Percentiles rank a stretch among this genome's conserved stretches.
These are phyloP conservation scores for Kuraishia borneana DNA, from an alignment of 805 yeast species.

Conservation along the genomic window DNA sequence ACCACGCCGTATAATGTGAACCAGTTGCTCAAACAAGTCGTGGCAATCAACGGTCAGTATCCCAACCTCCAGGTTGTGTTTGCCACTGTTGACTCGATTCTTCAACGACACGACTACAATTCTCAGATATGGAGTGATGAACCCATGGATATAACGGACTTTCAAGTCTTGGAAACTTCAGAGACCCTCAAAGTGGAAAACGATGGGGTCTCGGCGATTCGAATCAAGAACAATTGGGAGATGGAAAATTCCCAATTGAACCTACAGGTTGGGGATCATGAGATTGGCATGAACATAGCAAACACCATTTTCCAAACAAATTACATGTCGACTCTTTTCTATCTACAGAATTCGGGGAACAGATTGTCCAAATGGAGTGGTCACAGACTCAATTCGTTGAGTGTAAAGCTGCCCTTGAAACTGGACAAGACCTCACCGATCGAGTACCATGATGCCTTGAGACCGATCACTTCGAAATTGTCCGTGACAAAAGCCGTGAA, in stretches of 20 bases:
- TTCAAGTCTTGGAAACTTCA: not conserved
- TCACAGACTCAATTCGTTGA: not conserved
- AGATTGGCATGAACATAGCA: conserved; percentile 2
- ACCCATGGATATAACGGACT: not conserved
- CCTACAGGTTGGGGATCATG: not conserved
- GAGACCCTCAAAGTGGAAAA: not conserved
- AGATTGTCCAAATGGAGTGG: not conserved
- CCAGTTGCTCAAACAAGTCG: conserved; percentile 7
- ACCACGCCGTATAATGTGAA: conserved; percentile 18
- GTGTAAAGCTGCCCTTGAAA: not conserved
- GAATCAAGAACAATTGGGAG: not conserved
- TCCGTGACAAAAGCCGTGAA: conserved; percentile 38
- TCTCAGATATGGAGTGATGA: conserved; percentile 16
- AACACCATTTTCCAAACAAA: conserved; percentile 4
- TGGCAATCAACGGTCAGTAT: conserved; percentile 4
- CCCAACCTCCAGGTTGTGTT: conserved; percentile 10
- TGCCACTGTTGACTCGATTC: conserved; percentile 17
- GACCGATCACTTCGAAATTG: conserved; percentile 12
- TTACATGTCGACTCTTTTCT: conserved; percentile 1
- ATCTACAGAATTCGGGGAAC: not conserved
- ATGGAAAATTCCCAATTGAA: too few species aligned
- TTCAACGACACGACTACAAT: conserved; percentile 11
- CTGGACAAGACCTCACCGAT: not conserved
- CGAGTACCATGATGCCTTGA: not conserved
- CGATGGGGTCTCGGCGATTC: not conserved